These are phyloP conservation scores for Periconia sp. DNA, from an alignment of 2,329 filamentous ascomycete species.

Conservation along the genomic window DNA sequence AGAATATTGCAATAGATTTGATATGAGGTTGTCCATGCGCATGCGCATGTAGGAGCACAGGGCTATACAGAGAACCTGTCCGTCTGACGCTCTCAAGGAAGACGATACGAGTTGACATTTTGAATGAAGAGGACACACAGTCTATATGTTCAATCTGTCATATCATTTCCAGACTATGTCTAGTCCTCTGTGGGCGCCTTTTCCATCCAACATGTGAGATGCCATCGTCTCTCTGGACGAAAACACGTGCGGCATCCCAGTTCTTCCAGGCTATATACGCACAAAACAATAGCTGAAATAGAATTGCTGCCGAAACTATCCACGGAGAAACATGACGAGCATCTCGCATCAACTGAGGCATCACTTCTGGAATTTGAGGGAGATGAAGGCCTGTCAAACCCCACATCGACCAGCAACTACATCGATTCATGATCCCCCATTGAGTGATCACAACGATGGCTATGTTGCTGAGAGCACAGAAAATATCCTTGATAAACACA, in stretches of 20 bases:
- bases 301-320: conserved; percentile 15
- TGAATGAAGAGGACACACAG: too few relatives aligned
- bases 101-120: too few relatives aligned
- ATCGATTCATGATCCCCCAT: conserved; percentile 22
- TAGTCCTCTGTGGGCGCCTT: not conserved
- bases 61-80: too few relatives aligned
- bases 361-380: conserved; percentile 16
- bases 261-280: conserved; percentile 14
- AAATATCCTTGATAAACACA: conserved; percentile 19
- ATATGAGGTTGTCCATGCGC: too few relatives aligned
- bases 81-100: too few relatives aligned
- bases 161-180: not conserved
- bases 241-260: conserved; percentile 20
- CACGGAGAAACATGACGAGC: conserved; percentile 14
- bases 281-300: conserved; percentile 20
- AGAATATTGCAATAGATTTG: too few relatives aligned
- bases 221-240: conserved; percentile 19
- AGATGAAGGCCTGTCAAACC: conserved; percentile 16
- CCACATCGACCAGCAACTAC: conserved; percentile 18
- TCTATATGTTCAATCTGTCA: not conserved
- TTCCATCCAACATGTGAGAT: conserved; percentile 7
- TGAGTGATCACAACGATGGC: conserved; percentile 14
- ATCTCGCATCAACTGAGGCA: conserved; percentile 16
- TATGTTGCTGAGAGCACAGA: conserved; percentile 14
- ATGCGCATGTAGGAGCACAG: too few relatives aligned